These are phyloP conservation scores for Apodospora peruviana DNA, from an alignment of 495 filamentous ascomycete genomes.

Conservation along the genomic window DNA sequence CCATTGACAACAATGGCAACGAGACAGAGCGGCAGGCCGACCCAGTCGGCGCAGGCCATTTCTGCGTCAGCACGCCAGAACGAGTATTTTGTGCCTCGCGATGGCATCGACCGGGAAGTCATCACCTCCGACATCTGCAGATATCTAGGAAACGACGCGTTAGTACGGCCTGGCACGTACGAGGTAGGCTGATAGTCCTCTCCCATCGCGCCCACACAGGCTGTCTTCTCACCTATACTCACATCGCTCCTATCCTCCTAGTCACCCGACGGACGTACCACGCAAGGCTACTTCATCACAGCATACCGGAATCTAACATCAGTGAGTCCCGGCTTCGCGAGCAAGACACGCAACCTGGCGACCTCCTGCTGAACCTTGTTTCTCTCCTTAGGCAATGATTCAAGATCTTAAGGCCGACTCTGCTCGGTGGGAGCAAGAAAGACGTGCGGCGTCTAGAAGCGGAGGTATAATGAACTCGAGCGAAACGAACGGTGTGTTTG, in stretches of 20 bases:
- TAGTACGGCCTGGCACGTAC: conserved; percentile 78
- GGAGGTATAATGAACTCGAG: conserved; percentile 55
- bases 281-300: conserved; percentile 75
- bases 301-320: conserved; percentile 83
- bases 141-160: conserved; percentile 86
- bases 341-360: background rate
- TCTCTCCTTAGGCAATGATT: conserved; percentile 67
- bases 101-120: conserved; percentile 88
- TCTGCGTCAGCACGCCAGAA: conserved; percentile 57
- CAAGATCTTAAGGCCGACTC: conserved; percentile 80
- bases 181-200: conserved; percentile 53
- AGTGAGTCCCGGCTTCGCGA: conserved; percentile 47
- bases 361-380: conserved; percentile 6
- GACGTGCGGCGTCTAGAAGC: conserved; percentile 37
- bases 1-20: conserved; percentile 16
- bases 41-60: conserved; percentile 28
- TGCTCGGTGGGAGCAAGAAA: conserved; percentile 72
- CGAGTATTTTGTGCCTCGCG: conserved; percentile 81
- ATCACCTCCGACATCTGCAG: conserved; percentile 93
- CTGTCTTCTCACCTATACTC: conserved; percentile 5
- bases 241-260: conserved; percentile 9
- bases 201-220: conserved; percentile 1
- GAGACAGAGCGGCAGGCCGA: conserved; percentile 33
- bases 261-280: conserved; percentile 51
- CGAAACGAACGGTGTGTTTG: conserved; percentile 43